A percentile compares a stretch with the other conserved stretches of the same genome.
phyloP scores from a whole-genome alignment of 116 monocot genomes.

The Papilionanthe hybrid region DNA sequence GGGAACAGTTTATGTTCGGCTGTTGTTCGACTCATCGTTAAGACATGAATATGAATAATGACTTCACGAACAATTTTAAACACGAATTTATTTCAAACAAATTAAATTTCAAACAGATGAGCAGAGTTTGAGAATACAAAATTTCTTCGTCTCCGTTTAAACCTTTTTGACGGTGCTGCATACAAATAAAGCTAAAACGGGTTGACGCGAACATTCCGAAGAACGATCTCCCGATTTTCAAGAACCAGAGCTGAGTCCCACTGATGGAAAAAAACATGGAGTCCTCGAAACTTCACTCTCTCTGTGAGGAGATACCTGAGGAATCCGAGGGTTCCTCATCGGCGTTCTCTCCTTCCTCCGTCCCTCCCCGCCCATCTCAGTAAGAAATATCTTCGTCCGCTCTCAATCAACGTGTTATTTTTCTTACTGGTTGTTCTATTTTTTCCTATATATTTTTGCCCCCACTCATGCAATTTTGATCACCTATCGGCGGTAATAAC shows the following conservation, averaged over 20 bases:
- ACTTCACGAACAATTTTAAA: too few species aligned
- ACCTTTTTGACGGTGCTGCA: too few species aligned
- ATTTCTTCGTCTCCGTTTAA: too few species aligned
- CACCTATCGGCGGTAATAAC: neutral
- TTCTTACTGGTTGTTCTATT: neutral
- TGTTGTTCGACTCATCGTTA: too few species aligned
- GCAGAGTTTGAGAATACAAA: too few species aligned
- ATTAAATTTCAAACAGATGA: too few species aligned
- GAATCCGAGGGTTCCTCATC: slow-evolving; percentile 18
- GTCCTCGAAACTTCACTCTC: neutral
- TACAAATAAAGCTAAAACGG: too few species aligned
- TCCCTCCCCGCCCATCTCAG: slow-evolving; percentile 77
- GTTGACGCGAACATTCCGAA: too few species aligned
- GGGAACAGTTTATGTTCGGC: too few species aligned
- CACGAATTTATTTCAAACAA: too few species aligned
- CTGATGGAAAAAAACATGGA: neutral
- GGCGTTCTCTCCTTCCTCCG: slow-evolving; percentile 40
- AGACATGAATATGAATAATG: too few species aligned
- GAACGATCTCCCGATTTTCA: neutral
- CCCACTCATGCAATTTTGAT: neutral
- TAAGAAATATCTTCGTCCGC: slow-evolving; percentile 17
- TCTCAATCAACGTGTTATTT: neutral
- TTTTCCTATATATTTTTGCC: too few species aligned
- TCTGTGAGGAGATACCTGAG: slow-evolving; percentile 1
- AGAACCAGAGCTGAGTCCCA: neutral